Evolutionary conservation across 345 rosid genomes (phyloP), one percentile per base, ranked within the genome.

Genomic region (Murraya paniculata): DNA sequence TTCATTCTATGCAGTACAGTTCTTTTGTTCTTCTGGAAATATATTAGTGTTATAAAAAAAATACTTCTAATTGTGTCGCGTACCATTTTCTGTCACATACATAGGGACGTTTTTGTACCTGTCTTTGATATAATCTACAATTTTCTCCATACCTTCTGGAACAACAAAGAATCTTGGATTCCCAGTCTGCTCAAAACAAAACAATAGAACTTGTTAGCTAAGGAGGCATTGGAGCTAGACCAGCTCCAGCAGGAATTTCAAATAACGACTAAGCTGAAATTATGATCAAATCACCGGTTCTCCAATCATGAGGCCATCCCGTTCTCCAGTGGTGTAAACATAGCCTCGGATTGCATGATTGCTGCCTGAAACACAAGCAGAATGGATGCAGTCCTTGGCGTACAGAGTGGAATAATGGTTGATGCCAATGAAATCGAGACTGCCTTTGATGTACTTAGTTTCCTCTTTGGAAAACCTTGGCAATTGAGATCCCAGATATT

Each of bases 61-160:
- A 25, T 61, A 61, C 5, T 2, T 45, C 27, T 31, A 9, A 39
- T 38, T 10, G 36, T 6, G 21, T 7, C 33, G 55, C 82, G 4
- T 64, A 84, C 89, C 89, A 77, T 88, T 88, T 80, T 88, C 91
- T 38, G 86, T 81, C 9, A 86, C 73, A 66, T 66, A 84, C 45
- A 88, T 71, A 22, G 90, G 90, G 74, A 86, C 82, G 83, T 86
- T 86, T 21, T 71, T 79, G 77, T 88, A 88, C 86, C 83, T 82
- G 70, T 81, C 81, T 18, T 74, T 82, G 11, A 86, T 10, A 68
- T 84, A 83, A 64, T 66, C 50, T 6, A 86, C 45, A 57, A 81
- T 56, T 79, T 88, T 81, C 84, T 86, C 88, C 84, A 88, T 64
- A 60, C 89, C 91, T 50, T 81, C 39, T 27, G 89, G 89, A 59